Percentiles rank a stretch among this genome's conserved stretches.
phyloP scores from a whole-genome alignment of 768 basidiomycete genomes.

The Gloeostereum incarnatum region DNA sequence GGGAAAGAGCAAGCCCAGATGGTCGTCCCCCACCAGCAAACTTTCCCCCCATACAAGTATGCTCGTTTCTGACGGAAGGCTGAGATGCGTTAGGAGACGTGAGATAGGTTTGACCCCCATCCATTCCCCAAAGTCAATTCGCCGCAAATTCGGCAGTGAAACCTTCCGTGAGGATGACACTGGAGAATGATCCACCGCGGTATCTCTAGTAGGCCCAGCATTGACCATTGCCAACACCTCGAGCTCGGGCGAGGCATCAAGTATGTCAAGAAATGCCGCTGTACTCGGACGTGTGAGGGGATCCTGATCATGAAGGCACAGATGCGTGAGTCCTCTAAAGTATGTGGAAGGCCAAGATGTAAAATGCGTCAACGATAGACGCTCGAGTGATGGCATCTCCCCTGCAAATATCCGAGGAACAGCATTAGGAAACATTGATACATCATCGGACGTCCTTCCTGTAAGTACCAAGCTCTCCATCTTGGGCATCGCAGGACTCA shows the following conservation, averaged over 20 bases:
- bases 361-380: background rate
- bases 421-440: no score
- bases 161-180: background rate
- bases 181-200: background rate
- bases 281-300: background rate
- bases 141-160: background rate
- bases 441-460: no score
- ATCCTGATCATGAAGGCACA: background rate
- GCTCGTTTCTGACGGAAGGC: no score
- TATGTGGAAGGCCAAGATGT: no score
- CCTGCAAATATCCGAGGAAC: background rate
- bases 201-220: constrained; percentile 1
- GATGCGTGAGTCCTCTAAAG: constrained; percentile 1
- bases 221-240: background rate
- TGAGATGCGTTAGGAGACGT: no score
- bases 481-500: no score
- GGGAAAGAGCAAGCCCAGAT: no score
- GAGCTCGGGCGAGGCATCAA: background rate
- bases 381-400: background rate
- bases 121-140: no score
- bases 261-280: background rate
- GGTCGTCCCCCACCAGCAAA: no score
- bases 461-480: no score
- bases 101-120: no score
- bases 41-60: no score